Conservation (phyloP, 2,329 filamentous ascomycete species). For the Anisogramma anomala region DNA sequence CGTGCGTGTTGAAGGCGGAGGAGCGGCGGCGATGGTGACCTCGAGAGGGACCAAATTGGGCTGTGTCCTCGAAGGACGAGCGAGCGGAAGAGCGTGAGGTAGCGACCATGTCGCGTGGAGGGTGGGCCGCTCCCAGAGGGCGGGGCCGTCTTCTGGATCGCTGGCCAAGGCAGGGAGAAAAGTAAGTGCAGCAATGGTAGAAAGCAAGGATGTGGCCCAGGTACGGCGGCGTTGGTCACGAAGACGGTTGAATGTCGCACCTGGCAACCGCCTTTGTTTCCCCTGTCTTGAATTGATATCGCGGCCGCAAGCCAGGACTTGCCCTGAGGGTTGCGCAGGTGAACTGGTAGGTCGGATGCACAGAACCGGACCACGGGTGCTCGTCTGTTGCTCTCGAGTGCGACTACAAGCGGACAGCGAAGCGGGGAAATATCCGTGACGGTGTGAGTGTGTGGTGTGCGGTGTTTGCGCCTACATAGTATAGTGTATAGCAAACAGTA, state of each 20-base stretch:
- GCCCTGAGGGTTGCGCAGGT: too few species aligned
- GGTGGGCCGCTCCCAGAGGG: conserved; percentile 18
- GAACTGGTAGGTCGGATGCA: too few species aligned
- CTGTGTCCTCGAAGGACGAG: conserved; percentile 37
- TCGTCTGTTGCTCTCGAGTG: too few species aligned
- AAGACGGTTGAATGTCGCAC: not conserved
- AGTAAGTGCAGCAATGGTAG: not conserved
- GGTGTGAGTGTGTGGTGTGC: too few species aligned
- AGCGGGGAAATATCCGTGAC: too few species aligned
- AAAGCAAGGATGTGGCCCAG: not conserved
- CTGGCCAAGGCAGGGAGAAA: conserved; percentile 5
- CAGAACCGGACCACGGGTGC: too few species aligned
- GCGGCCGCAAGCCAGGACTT: too few species aligned
- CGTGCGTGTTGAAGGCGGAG: conserved; percentile 25
- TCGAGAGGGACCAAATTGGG: conserved; percentile 26
- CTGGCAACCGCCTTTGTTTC: not conserved
- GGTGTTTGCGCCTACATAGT: too few species aligned
- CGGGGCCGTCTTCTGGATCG: conserved; percentile 10
- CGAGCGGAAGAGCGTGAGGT: conserved; percentile 35
- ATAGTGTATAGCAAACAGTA: too few species aligned
- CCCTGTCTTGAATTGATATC: not conserved
- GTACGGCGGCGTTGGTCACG: not conserved
- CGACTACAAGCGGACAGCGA: too few species aligned
- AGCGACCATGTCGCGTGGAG: conserved; percentile 36
- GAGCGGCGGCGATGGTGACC: conserved; percentile 41